Conservation (phyloP, 345 rosid genomes). For the Hypericum perforatum region DNA sequence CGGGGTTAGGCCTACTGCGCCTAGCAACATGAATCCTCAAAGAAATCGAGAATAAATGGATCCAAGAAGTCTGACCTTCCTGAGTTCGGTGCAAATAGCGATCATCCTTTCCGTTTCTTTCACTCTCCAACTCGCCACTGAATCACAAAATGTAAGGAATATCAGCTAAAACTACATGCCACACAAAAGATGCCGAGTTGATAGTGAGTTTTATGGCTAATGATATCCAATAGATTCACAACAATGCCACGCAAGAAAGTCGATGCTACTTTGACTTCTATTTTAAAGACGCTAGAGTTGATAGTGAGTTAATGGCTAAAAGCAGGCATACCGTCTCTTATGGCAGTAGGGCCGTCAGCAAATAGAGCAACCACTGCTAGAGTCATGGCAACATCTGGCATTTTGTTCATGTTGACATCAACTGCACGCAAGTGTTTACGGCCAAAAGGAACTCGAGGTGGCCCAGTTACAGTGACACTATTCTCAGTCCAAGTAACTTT, state of each 20-base stretch:
- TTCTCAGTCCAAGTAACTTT: constrained; percentile 85
- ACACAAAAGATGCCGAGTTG: too few relatives aligned
- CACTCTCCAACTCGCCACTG: constrained; percentile 99
- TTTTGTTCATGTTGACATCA: constrained; percentile 98
- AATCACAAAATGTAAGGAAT: neutral
- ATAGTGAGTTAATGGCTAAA: too few relatives aligned
- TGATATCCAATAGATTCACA: too few relatives aligned
- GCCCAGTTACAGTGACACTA: constrained; percentile 89
- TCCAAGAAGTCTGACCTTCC: constrained; percentile 49
- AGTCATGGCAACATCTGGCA: constrained; percentile 99
- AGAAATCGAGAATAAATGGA: neutral
- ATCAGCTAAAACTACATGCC: too few relatives aligned
- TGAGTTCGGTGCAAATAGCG: constrained; percentile 89
- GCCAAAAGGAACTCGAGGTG: constrained; percentile 58
- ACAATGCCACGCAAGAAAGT: too few relatives aligned
- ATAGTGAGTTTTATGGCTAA: too few relatives aligned
- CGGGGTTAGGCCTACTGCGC: too few relatives aligned
- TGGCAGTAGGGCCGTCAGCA: constrained; percentile 90
- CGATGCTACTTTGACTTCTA: too few relatives aligned
- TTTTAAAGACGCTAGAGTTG: too few relatives aligned
- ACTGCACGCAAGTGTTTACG: constrained; percentile 62
- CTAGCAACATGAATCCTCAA: too few relatives aligned
- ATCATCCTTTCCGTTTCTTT: constrained; percentile 97
- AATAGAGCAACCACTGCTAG: constrained; percentile 92
- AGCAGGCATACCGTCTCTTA: constrained; percentile 67